These are phyloP conservation scores for Acanthamoeba healyi DNA, from an alignment of 208 protist species.

Conservation along the genomic window DNA sequence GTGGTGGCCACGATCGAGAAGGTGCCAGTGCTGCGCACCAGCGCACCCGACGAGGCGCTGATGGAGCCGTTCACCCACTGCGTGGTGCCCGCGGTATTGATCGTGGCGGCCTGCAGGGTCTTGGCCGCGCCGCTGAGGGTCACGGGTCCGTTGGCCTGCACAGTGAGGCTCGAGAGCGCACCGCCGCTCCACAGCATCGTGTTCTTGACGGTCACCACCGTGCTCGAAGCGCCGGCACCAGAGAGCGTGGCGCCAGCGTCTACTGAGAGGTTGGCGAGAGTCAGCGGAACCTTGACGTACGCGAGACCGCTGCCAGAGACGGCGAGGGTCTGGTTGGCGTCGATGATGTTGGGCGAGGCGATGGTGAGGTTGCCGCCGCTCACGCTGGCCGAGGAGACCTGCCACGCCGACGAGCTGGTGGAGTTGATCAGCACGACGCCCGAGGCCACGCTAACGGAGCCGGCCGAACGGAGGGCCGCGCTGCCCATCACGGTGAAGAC, in stretches of 20 bases:
- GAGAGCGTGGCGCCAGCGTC: background rate
- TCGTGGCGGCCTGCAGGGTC: constrained; percentile 18
- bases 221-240: background rate
- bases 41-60: constrained; percentile 1
- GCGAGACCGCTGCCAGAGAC: background rate
- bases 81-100: background rate
- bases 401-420: constrained; percentile 26
- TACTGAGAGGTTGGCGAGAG: background rate
- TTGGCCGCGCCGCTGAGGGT: constrained; percentile 49
- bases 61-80: constrained; percentile 33
- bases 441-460: background rate
- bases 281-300: constrained; percentile 31
- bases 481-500: constrained; percentile 51
- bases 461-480: background rate
- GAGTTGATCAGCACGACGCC: constrained; percentile 62
- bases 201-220: constrained; percentile 31
- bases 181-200: constrained; percentile 42
- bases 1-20: constrained; percentile 14
- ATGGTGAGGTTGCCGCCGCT: constrained; percentile 52
- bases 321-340: constrained; percentile 6
- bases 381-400: constrained; percentile 29
- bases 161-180: background rate
- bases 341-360: background rate
- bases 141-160: background rate
- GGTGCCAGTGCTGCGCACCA: constrained; percentile 13